A percentile compares a stretch with the other conserved stretches of the same genome.
Evolutionary conservation across 1,139 yeast genomes (phyloP).

Genomic region (Yamadazyma dendronema): DNA sequence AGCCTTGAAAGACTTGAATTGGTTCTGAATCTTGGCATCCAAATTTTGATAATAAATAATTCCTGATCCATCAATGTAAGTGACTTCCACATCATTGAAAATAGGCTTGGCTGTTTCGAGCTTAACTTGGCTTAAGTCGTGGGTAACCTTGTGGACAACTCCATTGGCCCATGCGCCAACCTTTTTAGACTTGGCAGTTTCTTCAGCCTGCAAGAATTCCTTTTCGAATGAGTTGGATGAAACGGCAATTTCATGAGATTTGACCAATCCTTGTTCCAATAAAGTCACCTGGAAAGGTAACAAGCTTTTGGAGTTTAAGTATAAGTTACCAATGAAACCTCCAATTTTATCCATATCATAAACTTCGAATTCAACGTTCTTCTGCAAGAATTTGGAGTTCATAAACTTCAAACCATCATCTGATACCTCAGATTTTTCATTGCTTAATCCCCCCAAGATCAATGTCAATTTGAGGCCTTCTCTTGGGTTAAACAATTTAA

Average conservation of each 20-base stretch:
- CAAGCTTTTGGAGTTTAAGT: conserved; percentile 45
- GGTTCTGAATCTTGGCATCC: conserved; percentile 33
- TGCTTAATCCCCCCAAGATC: conserved; percentile 73
- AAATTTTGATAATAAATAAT: conserved; percentile 51
- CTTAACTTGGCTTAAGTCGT: conserved; percentile 25
- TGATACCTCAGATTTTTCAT: conserved; percentile 45
- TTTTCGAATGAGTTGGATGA: conserved; percentile 53
- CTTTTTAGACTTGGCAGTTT: conserved; percentile 51
- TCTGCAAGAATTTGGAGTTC: conserved; percentile 59
- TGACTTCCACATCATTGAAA: conserved; percentile 62
- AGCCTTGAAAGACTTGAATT: conserved; percentile 44
- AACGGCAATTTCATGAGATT: conserved; percentile 66
- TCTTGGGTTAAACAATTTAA: conserved; percentile 64
- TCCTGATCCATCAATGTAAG: conserved; percentile 51
- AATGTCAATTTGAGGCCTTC: conserved; percentile 70
- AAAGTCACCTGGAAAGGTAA: conserved; percentile 62
- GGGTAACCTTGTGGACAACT: conserved; percentile 23
- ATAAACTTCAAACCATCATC: conserved; percentile 58
- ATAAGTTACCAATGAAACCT: conserved; percentile 74
- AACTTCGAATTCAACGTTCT: conserved; percentile 69
- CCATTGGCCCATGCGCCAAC: conserved; percentile 69
- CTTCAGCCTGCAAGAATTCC: conserved; percentile 62
- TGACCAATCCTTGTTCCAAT: conserved; percentile 62
- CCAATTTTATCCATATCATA: conserved; percentile 76
- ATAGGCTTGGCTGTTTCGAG: conserved; percentile 37